Conservation (phyloP, 345 rosid genomes). For the Brassica incana region DNA sequence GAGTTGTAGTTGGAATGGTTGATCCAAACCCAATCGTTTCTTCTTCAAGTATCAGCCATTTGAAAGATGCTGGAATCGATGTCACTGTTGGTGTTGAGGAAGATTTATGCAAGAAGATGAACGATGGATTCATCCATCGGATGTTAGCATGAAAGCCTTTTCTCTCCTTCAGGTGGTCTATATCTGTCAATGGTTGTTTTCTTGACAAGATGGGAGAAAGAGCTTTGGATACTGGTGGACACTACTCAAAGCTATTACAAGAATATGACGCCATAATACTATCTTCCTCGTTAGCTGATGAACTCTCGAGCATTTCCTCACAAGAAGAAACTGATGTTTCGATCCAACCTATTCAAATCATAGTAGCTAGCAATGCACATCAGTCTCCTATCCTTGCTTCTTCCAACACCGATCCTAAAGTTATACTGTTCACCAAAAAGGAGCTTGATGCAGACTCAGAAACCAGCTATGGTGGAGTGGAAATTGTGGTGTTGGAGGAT, state of each 20-base stretch:
- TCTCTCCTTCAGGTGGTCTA: constrained; percentile 68
- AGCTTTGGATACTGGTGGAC: constrained; percentile 52
- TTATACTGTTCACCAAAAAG: constrained; percentile 44
- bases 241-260: constrained; percentile 67
- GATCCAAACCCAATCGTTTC: constrained; percentile 92
- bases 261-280: constrained; percentile 67
- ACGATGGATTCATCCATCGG: constrained; percentile 69
- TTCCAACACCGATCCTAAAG: constrained; percentile 32
- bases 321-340: constrained; percentile 62
- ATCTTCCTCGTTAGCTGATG: constrained; percentile 46
- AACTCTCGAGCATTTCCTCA: constrained; percentile 43
- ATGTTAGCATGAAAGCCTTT: constrained; percentile 71
- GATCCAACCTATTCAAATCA: constrained; percentile 59
- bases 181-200: constrained; percentile 61
- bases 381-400: constrained; percentile 25
- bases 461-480: constrained; percentile 38
- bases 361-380: constrained; percentile 42
- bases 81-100: constrained; percentile 72
- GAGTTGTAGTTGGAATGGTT: constrained; percentile 77
- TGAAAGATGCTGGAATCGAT: constrained; percentile 67
- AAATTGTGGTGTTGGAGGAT: constrained; percentile 49
- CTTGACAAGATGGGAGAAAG: constrained; percentile 65
- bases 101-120: constrained; percentile 73
- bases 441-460: constrained; percentile 38
- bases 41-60: constrained; percentile 61